Percentiles rank a stretch among this genome's conserved stretches.
These are phyloP conservation scores for Beauveria sp. DNA, from an alignment of 2,329 filamentous ascomycete species.

Conservation along the genomic window DNA sequence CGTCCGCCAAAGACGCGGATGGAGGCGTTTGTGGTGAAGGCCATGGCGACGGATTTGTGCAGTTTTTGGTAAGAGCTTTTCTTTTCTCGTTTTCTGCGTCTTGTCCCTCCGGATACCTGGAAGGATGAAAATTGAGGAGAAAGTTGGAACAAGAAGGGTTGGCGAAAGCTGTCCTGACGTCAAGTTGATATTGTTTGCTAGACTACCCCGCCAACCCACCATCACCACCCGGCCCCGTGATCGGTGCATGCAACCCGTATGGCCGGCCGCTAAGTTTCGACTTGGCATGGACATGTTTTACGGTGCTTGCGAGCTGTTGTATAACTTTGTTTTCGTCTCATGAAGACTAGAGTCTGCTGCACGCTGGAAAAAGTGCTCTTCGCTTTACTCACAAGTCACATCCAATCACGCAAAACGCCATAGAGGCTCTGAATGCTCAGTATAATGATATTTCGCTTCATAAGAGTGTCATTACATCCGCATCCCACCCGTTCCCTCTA, in stretches of 20 bases:
- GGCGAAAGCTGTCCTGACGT: neutral
- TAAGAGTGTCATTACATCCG: neutral
- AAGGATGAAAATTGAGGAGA: neutral
- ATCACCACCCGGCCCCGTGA: conserved; percentile 1
- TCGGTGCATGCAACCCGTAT: neutral
- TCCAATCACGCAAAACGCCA: neutral
- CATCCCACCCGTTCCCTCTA: neutral
- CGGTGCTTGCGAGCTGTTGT: too few species aligned
- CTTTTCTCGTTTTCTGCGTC: neutral
- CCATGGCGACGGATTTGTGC: conserved; percentile 45
- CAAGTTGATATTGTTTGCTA: neutral
- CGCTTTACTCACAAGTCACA: neutral
- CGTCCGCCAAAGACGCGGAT: conserved; percentile 91
- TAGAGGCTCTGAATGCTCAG: neutral
- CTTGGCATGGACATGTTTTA: neutral
- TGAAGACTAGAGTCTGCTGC: neutral
- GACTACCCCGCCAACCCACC: conserved; percentile 1
- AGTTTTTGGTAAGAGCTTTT: neutral
- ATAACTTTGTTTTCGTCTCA: too few species aligned
- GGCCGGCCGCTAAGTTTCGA: neutral
- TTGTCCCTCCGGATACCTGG: neutral
- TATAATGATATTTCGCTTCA: neutral
- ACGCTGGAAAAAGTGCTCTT: neutral
- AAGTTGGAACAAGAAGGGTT: neutral
- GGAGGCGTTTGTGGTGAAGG: conserved; percentile 81